phyloP scores from a whole-genome alignment of 345 rosid genomes.

The Eucalyptus cloeziana region DNA sequence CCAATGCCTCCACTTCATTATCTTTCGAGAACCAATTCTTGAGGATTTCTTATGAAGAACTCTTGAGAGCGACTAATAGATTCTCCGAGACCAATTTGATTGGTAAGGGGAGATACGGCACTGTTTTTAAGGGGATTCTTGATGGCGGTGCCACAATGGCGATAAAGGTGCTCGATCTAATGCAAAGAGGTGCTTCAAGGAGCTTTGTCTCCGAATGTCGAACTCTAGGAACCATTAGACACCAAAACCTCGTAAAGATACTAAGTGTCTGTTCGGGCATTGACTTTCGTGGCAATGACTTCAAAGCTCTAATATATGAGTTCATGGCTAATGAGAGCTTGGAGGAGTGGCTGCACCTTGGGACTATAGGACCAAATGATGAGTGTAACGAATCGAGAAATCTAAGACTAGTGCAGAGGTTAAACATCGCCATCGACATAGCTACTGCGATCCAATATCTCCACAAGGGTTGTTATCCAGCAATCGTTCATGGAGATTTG shows the following conservation, averaged over 20 bases:
- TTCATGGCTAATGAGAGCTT: background rate
- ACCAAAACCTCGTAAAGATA: background rate
- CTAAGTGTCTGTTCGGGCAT: background rate
- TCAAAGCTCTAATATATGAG: background rate
- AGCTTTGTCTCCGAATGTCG: background rate
- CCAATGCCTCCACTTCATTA: background rate
- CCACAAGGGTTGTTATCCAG: no score
- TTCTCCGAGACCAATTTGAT: background rate
- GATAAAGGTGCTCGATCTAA: background rate
- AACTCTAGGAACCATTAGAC: background rate
- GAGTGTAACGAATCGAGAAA: background rate
- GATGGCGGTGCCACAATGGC: background rate
- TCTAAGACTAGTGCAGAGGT: background rate
- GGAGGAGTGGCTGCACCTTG: background rate
- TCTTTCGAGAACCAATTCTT: background rate
- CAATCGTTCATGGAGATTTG: no score
- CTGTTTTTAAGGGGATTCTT: background rate
- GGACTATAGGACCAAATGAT: background rate
- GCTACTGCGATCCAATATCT: no score
- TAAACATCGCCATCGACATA: background rate
- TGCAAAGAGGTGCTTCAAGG: background rate
- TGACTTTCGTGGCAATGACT: background rate
- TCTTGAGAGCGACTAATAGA: rapidly evolving
- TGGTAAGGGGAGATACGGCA: background rate
- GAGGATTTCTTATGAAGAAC: background rate